These are phyloP conservation scores for Arthrinium puccinioides DNA, from an alignment of 2,329 filamentous ascomycete species.

Conservation along the genomic window DNA sequence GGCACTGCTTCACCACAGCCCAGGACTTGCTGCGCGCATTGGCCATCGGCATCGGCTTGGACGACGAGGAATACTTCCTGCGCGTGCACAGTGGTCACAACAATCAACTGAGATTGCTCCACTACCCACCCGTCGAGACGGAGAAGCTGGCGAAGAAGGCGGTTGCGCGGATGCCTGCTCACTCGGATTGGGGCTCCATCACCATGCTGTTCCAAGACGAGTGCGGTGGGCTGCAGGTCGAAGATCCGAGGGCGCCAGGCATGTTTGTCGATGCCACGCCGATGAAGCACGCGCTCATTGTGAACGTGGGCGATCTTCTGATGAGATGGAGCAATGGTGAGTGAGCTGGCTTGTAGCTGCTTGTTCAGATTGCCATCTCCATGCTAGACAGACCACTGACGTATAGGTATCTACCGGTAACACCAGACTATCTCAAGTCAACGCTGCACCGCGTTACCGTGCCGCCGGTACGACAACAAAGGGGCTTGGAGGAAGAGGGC, in stretches of 20 bases:
- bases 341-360: too few relatives aligned
- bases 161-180: slow-evolving; percentile 32
- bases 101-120: slow-evolving; percentile 53
- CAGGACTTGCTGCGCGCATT: slow-evolving; percentile 37
- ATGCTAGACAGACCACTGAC: too few relatives aligned
- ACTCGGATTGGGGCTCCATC: slow-evolving; percentile 29
- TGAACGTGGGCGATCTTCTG: slow-evolving; percentile 28
- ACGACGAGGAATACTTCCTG: slow-evolving; percentile 35
- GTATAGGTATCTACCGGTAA: too few relatives aligned
- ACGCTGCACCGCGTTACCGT: slow-evolving; percentile 45
- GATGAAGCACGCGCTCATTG: slow-evolving; percentile 20
- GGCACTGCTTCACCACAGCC: slow-evolving; percentile 33
- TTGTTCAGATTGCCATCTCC: too few relatives aligned
- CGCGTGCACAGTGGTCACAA: slow-evolving; percentile 45
- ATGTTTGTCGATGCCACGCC: slow-evolving; percentile 29
- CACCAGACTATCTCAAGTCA: slow-evolving; percentile 38
- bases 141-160: slow-evolving; percentile 32
- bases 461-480: slow-evolving; percentile 29
- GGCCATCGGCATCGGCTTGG: slow-evolving; percentile 37
- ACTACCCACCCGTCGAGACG: slow-evolving; percentile 45
- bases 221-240: slow-evolving; percentile 38
- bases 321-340: slow-evolving; percentile 33
- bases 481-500: slow-evolving; percentile 24
- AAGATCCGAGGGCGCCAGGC: slow-evolving; percentile 25
- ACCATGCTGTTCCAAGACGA: slow-evolving; percentile 41